Evolutionary conservation across 1,284 basidiomycete species (phyloP), one percentile per base, ranked within the genome.

Genomic region (Pyrrhoderma lamaoense): DNA sequence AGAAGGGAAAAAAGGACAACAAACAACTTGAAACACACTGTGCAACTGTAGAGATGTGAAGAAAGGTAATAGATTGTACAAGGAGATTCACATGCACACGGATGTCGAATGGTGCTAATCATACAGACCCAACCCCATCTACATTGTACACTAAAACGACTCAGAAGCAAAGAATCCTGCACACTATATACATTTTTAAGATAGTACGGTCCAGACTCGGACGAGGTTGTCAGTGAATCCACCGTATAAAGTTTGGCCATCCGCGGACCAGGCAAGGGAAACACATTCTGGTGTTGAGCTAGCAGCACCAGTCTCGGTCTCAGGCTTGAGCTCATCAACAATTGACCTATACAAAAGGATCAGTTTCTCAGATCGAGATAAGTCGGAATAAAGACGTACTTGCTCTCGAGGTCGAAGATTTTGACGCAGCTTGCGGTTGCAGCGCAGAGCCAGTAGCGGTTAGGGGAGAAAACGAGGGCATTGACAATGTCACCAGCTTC

Each of bases 371-470:
- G 9, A 37, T 37, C 16, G 11, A 11, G 9, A 34, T 14, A 14
- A 13, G 31, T 35, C 4, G 14, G 9, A 34, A 46, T 46, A n/a
- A 46, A 3, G 13, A 82, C 89, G 65, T 60, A 92, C 93, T 95
- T 95, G 86, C 87, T 91, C 83, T 96, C 93, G 53, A 96, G 79
- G 70, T 97, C 93, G 69, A 97, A 97, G 73, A 97, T 98, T 80
- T 99, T 99, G 77, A 99, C 92, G 73, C 92, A 96, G 67, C 87
- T 92, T 58, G 93, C 82, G 59, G 96, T 99, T 60, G 96, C 96
- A 62, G 96, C 96, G 71, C 96, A 99, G 60, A 99, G 78, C 96
- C 96, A 99, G 88, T 99, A 99, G 58, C 93, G 88, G 81, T 97
- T 97, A 61, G 96, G 96, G 27, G 93, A 96, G 83, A 99, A 99